Conservation (phyloP, 1,284 basidiomycete species). For the Cryptococcus sp. region DNA sequence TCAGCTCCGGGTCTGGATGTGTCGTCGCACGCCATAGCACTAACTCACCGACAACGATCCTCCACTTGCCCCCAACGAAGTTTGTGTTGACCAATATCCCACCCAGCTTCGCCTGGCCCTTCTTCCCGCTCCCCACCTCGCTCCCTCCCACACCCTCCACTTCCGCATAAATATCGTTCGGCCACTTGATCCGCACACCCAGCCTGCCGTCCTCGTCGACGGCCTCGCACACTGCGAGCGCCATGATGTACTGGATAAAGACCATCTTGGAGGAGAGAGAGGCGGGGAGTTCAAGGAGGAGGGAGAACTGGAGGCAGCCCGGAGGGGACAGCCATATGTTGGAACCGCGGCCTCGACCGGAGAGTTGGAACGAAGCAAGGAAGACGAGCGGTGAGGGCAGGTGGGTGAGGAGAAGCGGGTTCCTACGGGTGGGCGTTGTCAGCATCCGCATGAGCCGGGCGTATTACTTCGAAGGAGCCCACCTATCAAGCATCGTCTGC, state of each 20-base stretch:
- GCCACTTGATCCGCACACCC: slow-evolving; percentile 86
- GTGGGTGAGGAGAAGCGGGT: slow-evolving; percentile 65
- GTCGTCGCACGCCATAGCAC: neutral
- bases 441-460: neutral
- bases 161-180: slow-evolving; percentile 87
- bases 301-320: slow-evolving; percentile 83
- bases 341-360: slow-evolving; percentile 80
- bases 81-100: slow-evolving; percentile 90
- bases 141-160: slow-evolving; percentile 50
- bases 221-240: slow-evolving; percentile 83
- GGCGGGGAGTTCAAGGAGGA: slow-evolving; percentile 63
- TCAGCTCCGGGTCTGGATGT: neutral
- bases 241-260: slow-evolving; percentile 93
- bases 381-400: slow-evolving; percentile 71
- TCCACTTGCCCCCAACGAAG: slow-evolving; percentile 67
- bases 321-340: slow-evolving; percentile 92
- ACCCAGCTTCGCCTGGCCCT: slow-evolving; percentile 66
- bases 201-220: slow-evolving; percentile 55
- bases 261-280: slow-evolving; percentile 67
- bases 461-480: slow-evolving; percentile 38
- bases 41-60: slow-evolving; percentile 72
- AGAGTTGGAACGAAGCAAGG: slow-evolving; percentile 80
- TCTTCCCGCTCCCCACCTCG: slow-evolving; percentile 44
- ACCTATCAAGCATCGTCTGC: slow-evolving; percentile 93
- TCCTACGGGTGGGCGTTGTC: slow-evolving; percentile 57